These are phyloP conservation scores for Geum urbanum DNA, from an alignment of 306 rosid genomes.

Conservation along the genomic window DNA sequence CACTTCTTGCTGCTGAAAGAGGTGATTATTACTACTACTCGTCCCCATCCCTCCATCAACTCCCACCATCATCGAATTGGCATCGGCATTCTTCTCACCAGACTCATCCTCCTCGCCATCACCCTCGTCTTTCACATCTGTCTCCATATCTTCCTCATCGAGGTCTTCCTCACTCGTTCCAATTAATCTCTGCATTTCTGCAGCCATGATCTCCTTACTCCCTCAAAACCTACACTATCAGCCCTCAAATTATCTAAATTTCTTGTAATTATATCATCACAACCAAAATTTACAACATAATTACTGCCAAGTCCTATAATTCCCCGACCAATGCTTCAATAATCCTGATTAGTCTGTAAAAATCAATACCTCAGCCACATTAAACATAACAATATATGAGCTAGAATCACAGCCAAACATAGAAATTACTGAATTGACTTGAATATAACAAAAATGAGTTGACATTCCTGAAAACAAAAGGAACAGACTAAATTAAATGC, in stretches of 20 bases:
- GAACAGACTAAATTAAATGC: neutral
- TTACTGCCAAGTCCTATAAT: neutral
- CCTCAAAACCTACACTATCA: conserved; percentile 20
- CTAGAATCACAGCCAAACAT: neutral
- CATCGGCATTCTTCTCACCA: conserved; percentile 43
- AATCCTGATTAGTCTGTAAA: neutral
- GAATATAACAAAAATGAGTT: conserved; percentile 2
- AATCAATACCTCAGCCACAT: conserved; percentile 5
- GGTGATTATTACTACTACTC: conserved; percentile 40
- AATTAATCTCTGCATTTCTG: conserved; percentile 68
- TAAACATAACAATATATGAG: neutral
- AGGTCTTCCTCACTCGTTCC: conserved; percentile 75
- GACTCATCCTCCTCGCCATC: conserved; percentile 54
- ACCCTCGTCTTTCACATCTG: conserved; percentile 87
- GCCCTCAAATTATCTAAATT: conserved; percentile 10
- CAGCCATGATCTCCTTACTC: conserved; percentile 54
- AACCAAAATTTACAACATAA: neutral
- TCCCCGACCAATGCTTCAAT: neutral
- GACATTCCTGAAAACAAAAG: neutral
- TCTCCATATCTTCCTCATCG: conserved; percentile 84
- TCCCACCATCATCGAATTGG: conserved; percentile 43
- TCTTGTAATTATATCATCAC: conserved; percentile 11
- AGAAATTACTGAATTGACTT: neutral
- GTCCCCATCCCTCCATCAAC: conserved; percentile 62
- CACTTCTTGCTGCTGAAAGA: conserved; percentile 60